A percentile compares a stretch with the other conserved stretches of the same genome.
Evolutionary conservation across 148 eudicot genomes (phyloP).

Genomic region (Rhododendron ferrugineum): DNA sequence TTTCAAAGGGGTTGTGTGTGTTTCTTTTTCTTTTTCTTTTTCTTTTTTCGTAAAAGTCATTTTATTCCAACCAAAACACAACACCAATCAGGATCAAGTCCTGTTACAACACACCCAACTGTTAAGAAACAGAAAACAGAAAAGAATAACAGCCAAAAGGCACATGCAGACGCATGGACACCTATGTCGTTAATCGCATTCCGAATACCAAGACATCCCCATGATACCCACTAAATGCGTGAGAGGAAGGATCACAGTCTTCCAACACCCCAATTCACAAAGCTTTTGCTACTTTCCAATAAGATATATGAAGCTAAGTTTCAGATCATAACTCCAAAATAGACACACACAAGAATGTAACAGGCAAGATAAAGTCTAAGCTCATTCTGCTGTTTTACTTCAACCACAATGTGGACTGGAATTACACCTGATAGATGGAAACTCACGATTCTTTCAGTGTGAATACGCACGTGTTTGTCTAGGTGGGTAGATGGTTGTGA

Average conservation of each 20-base stretch:
- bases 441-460: neutral
- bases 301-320: neutral
- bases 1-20: too few species aligned
- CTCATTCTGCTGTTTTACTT: neutral
- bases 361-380: neutral
- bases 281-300: neutral
- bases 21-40: too few species aligned
- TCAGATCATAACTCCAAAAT: neutral
- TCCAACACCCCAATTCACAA: neutral
- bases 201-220: neutral
- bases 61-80: too few species aligned
- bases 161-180: neutral
- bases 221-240: neutral
- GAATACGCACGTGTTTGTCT: neutral
- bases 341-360: neutral
- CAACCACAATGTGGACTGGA: neutral
- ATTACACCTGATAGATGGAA: neutral
- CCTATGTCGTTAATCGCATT: neutral
- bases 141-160: neutral
- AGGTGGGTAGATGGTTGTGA: neutral
- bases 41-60: too few species aligned
- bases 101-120: too few species aligned
- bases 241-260: too few species aligned
- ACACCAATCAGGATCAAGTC: too few species aligned
- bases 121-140: too few species aligned